These are phyloP conservation scores for Apiospora phragmitis DNA, from an alignment of 2,329 filamentous ascomycete genomes.

Conservation along the genomic window DNA sequence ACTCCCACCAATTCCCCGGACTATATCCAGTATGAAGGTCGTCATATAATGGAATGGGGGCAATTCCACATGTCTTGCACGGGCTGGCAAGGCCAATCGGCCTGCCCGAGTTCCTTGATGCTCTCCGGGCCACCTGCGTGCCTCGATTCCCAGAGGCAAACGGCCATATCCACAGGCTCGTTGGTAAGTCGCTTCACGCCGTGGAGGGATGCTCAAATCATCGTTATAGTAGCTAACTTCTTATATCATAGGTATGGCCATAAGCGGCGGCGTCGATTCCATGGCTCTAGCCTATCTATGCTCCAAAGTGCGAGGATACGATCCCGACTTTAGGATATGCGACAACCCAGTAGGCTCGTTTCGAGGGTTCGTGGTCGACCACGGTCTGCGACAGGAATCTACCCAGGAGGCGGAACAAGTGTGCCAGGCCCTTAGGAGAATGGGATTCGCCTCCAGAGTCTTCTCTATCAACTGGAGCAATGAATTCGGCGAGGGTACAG, in stretches of 20 bases:
- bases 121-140: slow-evolving; percentile 48
- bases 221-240: background rate
- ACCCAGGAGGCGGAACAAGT: slow-evolving; percentile 52
- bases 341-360: slow-evolving; percentile 46
- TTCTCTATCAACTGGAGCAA: slow-evolving; percentile 51
- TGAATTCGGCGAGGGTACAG: slow-evolving; percentile 25
- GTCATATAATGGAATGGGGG: slow-evolving; percentile 32
- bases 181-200: slow-evolving; percentile 38
- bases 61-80: slow-evolving; percentile 39
- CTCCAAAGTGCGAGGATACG: slow-evolving; percentile 41
- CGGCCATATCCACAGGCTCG: slow-evolving; percentile 34
- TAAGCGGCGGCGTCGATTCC: slow-evolving; percentile 95
- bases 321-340: slow-evolving; percentile 39
- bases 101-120: slow-evolving; percentile 46
- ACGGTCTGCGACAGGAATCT: slow-evolving; percentile 56
- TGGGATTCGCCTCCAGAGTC: slow-evolving; percentile 35
- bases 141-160: slow-evolving; percentile 49
- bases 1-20: background rate
- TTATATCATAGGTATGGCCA: slow-evolving; percentile 61
- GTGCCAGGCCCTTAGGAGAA: slow-evolving; percentile 27
- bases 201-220: background rate
- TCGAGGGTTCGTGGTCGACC: slow-evolving; percentile 56
- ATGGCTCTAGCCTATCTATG: slow-evolving; percentile 89
- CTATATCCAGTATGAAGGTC: background rate
- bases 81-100: slow-evolving; percentile 40